These are phyloP conservation scores for Arctium minus DNA, from an alignment of 129 eudicot genomes.

Conservation along the genomic window DNA sequence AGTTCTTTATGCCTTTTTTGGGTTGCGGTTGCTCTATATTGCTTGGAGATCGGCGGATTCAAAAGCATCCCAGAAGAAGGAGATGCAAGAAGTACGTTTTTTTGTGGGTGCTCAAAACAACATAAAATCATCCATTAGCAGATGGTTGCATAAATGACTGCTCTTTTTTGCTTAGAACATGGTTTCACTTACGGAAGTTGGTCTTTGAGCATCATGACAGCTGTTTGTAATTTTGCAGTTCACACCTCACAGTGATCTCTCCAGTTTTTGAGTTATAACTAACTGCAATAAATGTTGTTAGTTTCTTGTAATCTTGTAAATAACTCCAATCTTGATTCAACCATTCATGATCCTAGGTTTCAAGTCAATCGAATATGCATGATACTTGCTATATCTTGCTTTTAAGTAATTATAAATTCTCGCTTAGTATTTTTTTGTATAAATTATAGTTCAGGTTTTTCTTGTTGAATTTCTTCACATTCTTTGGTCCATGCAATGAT, in stretches of 20 bases:
- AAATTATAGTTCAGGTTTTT: too few species aligned
- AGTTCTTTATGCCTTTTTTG: conserved; percentile 93
- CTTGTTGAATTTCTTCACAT: neutral
- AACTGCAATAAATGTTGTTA: neutral
- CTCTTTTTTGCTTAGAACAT: neutral
- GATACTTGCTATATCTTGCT: neutral
- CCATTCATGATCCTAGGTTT: neutral
- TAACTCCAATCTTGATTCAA: neutral
- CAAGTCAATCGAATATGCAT: neutral
- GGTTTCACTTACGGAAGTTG: neutral
- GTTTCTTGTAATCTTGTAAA: neutral
- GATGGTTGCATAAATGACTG: neutral
- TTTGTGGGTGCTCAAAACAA: neutral
- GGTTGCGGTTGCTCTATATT: conserved; percentile 85
- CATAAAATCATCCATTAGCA: neutral
- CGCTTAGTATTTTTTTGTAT: neutral
- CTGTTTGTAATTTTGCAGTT: neutral
- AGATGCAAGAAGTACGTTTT: conserved; percentile 85
- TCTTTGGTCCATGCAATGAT: neutral
- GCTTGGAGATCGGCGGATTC: conserved; percentile 99
- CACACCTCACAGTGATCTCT: neutral
- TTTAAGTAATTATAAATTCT: neutral
- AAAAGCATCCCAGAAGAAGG: conserved; percentile 85
- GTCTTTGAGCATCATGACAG: neutral
- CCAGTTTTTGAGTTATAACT: neutral